phyloP scores from a whole-genome alignment of 495 filamentous ascomycete genomes.

The Friedmanniomyces simplex region DNA sequence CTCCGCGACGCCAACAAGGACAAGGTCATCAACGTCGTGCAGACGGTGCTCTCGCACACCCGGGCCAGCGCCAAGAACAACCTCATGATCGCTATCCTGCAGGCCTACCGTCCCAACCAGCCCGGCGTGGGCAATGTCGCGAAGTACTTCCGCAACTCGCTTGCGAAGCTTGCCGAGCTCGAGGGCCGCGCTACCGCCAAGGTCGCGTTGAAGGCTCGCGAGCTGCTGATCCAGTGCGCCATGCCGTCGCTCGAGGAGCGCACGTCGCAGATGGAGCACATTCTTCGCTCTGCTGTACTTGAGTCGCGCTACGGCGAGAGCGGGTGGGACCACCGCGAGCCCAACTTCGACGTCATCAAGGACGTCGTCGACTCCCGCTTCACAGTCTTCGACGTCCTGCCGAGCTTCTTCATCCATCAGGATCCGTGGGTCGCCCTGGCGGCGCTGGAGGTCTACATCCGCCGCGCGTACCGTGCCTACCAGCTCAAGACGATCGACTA shows the following conservation, averaged over 20 bases:
- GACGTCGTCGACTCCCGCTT: slow-evolving; percentile 98
- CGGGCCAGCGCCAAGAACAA: slow-evolving; percentile 89
- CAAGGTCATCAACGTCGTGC: slow-evolving; percentile 68
- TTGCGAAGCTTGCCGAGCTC: slow-evolving; percentile 81
- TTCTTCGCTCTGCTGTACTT: slow-evolving; percentile 90
- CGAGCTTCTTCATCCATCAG: slow-evolving; percentile 84
- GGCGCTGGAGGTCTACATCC: slow-evolving; percentile 89
- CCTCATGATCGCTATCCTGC: slow-evolving; percentile 79
- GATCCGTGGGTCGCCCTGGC: slow-evolving; percentile 94
- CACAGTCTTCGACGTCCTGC: slow-evolving; percentile 92
- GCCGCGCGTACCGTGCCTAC: slow-evolving; percentile 94
- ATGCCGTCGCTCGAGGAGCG: slow-evolving; percentile 93
- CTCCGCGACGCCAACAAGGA: slow-evolving; percentile 96
- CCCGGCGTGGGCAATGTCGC: slow-evolving; percentile 77
- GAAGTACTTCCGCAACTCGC: slow-evolving; percentile 73
- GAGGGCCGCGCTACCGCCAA: slow-evolving; percentile 86
- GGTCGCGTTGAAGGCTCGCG: slow-evolving; percentile 91
- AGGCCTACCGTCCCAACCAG: slow-evolving; percentile 91
- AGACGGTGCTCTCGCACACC: slow-evolving; percentile 88
- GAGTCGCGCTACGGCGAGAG: slow-evolving; percentile 95
- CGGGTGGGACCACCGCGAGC: slow-evolving; percentile 92
- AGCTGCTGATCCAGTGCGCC: slow-evolving; percentile 93
- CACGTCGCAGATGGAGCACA: slow-evolving; percentile 95
- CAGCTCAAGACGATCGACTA: slow-evolving; percentile 80
- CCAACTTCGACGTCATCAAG: slow-evolving; percentile 74